phyloP scores from a whole-genome alignment of 2,329 filamentous ascomycete genomes.

The Talaromyces sp. region DNA sequence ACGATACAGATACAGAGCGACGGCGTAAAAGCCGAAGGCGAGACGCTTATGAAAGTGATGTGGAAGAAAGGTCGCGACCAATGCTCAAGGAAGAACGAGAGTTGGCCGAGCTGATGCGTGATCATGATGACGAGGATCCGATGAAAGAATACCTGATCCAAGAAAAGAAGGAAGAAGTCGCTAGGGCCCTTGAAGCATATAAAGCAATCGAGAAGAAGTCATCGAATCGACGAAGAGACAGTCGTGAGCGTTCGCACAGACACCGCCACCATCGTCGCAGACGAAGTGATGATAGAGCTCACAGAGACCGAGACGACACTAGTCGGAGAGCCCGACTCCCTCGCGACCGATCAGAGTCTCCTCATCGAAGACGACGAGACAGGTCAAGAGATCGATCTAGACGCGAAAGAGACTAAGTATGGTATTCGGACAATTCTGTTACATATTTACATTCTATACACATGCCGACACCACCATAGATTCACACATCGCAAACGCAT shows the following conservation, averaged over 20 bases:
- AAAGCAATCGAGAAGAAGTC: constrained; percentile 42
- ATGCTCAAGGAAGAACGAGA: constrained; percentile 79
- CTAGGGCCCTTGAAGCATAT: constrained; percentile 60
- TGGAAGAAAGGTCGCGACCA: constrained; percentile 53
- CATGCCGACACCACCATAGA: constrained; percentile 4
- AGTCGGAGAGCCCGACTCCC: constrained; percentile 23
- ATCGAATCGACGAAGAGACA: constrained; percentile 28
- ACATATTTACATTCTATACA: constrained; percentile 2
- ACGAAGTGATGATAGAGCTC: constrained; percentile 30
- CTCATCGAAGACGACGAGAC: constrained; percentile 7
- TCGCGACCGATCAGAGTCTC: constrained; percentile 15
- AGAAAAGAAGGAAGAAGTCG: constrained; percentile 86
- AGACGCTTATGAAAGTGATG: constrained; percentile 45
- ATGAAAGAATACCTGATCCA: constrained; percentile 91
- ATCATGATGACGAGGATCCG: constrained; percentile 92
- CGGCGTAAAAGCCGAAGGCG: constrained; percentile 33
- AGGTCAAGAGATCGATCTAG: constrained; percentile 25
- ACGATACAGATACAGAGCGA: constrained; percentile 34
- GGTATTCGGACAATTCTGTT: background rate
- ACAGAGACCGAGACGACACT: constrained; percentile 26
- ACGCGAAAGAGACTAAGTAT: constrained; percentile 25
- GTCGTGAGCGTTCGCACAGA: constrained; percentile 40
- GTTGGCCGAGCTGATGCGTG: constrained; percentile 66
- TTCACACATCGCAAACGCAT: constrained; percentile 3
- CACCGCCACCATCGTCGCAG: constrained; percentile 40